These are phyloP conservation scores for Tausonia pullulans DNA, from an alignment of 1,284 basidiomycete genomes.

Conservation along the genomic window DNA sequence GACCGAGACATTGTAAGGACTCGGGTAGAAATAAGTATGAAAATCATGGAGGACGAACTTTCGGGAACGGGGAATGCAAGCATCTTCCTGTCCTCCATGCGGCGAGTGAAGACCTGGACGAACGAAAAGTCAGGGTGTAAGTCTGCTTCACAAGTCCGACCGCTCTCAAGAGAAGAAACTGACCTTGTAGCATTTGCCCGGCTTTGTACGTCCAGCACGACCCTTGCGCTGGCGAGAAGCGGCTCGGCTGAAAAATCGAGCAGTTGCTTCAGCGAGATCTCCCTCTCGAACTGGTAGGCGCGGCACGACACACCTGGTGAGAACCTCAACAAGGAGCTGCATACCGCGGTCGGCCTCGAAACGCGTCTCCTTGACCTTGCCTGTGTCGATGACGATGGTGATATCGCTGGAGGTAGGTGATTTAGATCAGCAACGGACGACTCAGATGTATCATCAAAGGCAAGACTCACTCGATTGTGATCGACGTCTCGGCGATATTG, in stretches of 20 bases:
- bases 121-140: constrained; percentile 24
- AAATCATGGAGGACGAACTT: constrained; percentile 30
- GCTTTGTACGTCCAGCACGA: constrained; percentile 76
- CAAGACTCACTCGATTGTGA: constrained; percentile 52
- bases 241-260: constrained; percentile 46
- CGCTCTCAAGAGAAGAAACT: constrained; percentile 28
- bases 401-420: constrained; percentile 51
- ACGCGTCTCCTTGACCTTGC: constrained; percentile 79
- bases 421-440: neutral
- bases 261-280: neutral
- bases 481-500: constrained; percentile 61
- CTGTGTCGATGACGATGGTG: constrained; percentile 71
- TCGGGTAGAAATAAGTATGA: neutral
- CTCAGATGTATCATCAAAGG: neutral
- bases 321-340: constrained; percentile 64
- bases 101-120: constrained; percentile 70
- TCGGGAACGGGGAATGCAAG: constrained; percentile 67
- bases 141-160: neutral
- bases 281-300: neutral
- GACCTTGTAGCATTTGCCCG: constrained; percentile 39
- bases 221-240: constrained; percentile 75
- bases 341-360: constrained; percentile 68
- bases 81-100: constrained; percentile 61
- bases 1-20: neutral
- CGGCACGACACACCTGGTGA: constrained; percentile 25